Evolutionary conservation across 2,329 filamentous ascomycete species (phyloP).

Genomic region (Gliomastix tumulicola): DNA sequence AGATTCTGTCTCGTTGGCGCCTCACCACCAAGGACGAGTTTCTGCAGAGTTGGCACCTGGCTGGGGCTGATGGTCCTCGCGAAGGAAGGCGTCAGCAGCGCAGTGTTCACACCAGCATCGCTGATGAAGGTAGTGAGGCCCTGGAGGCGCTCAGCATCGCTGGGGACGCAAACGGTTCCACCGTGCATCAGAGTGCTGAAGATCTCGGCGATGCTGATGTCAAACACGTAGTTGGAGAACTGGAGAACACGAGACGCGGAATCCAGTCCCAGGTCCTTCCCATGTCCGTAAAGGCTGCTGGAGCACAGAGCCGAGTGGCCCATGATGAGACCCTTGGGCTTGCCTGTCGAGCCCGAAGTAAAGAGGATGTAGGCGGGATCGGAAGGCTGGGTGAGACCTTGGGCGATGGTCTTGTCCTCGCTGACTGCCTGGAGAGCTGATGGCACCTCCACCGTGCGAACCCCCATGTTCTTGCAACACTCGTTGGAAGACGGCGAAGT

Average conservation of each 20-base stretch:
- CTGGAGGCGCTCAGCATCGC: constrained; percentile 5
- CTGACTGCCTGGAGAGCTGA: not conserved
- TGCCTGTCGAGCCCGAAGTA: constrained; percentile 14
- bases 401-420: not conserved
- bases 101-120: constrained; percentile 11
- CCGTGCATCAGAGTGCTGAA: constrained; percentile 5
- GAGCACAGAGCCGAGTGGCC: constrained; percentile 11
- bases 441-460: not conserved
- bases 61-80: not conserved
- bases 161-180: constrained; percentile 5
- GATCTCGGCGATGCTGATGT: constrained; percentile 6
- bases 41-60: not conserved
- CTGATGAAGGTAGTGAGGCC: constrained; percentile 3
- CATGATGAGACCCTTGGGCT: constrained; percentile 12
- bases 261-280: constrained; percentile 13
- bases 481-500: constrained; percentile 17
- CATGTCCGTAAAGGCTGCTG: constrained; percentile 10
- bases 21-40: constrained; percentile 1
- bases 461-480: constrained; percentile 11
- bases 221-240: constrained; percentile 7
- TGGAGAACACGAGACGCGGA: constrained; percentile 18
- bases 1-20: constrained; percentile 4
- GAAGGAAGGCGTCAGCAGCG: constrained; percentile 7
- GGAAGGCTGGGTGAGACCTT: constrained; percentile 1
- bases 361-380: constrained; percentile 11